Base-by-base conservation (phyloP, 2,329 filamentous ascomycete species). In the Sordariomycetes sp. region DNA sequence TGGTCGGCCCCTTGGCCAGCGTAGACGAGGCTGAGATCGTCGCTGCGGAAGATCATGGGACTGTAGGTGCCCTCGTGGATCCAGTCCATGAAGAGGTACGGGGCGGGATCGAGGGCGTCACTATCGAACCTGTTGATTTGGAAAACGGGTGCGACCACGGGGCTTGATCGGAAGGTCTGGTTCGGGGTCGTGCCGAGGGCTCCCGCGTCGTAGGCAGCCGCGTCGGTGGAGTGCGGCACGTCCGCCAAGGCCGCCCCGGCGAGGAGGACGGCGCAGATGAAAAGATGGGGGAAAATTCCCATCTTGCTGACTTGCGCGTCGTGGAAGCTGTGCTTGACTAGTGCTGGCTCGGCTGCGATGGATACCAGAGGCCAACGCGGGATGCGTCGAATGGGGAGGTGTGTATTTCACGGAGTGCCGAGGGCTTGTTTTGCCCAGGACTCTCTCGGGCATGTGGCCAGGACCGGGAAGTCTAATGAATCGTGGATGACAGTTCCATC, bases 21-120 rank as follows among this genome's bases (percentile, higher is more conserved):
- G 59, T 73, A 73, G 2, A 74, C 67, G 2, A 73, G 67, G 50
- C 68, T 71, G 24, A 74, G 65, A 54, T 73, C 71, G 25, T 63
- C 62, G 24, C 65, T 64, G 55, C 67, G 66, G 54, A 71, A 63
- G 34, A 73, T 72, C 64, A 72, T 67, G 22, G 71, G 71, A 12
- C 67, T 69, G 14, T 65, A 63, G 50, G 63, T 62, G 16, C 60
- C 46, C 24, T 59, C 61, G 51, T 63, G 69, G 48, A 60, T 62
- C 50, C 62, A 62, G 24, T 66, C 67, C 25, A 73, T 59, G 60
- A 73, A 73, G 52, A 73, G 66, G 61, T 68, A 68, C 0, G 62
- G 63, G 11, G 68, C 64, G 18, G 65, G 59, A 59, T 72, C 67
- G 43, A 65, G 60, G 28, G 60, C 62, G 20, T 59, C 40, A 22